These are phyloP conservation scores for Hymenoscyphus scutula DNA, from an alignment of 2,329 filamentous ascomycete genomes.

Conservation along the genomic window DNA sequence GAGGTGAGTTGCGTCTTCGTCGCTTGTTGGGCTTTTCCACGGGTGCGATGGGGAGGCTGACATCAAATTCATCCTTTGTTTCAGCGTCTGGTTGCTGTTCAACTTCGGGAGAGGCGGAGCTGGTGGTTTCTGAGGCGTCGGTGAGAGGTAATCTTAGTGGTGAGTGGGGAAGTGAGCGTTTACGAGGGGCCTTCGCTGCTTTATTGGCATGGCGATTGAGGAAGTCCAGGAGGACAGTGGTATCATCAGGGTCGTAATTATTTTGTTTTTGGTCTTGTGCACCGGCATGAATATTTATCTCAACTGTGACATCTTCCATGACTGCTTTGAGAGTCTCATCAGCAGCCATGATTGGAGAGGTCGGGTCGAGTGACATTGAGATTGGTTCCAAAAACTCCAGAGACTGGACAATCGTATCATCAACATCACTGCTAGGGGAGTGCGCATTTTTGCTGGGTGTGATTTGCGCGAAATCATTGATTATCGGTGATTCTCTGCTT, in stretches of 20 bases:
- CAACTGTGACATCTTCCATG: slow-evolving; percentile 14
- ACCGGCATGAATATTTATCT: slow-evolving; percentile 15
- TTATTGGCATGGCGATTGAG: slow-evolving; percentile 39
- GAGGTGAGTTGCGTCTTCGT: slow-evolving; percentile 17
- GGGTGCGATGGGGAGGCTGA: slow-evolving; percentile 16
- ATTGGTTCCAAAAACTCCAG: slow-evolving; percentile 15
- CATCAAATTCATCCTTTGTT: slow-evolving; percentile 28
- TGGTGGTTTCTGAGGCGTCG: slow-evolving; percentile 19
- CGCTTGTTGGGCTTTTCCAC: slow-evolving; percentile 23
- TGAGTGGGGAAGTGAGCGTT: slow-evolving; percentile 34
- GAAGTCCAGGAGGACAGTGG: slow-evolving; percentile 39
- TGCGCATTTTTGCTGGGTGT: not conserved
- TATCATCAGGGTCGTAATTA: slow-evolving; percentile 35
- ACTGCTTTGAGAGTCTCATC: not conserved
- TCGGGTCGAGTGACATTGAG: not conserved
- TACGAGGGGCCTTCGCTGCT: slow-evolving; percentile 35
- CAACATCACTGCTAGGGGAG: slow-evolving; percentile 2
- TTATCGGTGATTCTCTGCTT: not conserved
- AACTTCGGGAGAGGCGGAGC: slow-evolving; percentile 24
- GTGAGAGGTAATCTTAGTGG: slow-evolving; percentile 33
- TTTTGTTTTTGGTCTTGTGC: slow-evolving; percentile 16
- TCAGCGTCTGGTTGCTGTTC: not conserved
- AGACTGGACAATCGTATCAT: not conserved
- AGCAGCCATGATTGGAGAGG: not conserved
- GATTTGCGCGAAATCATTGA: not conserved